Percentiles rank a stretch among this genome's conserved stretches.
Evolutionary conservation across 2,329 filamentous ascomycete species (phyloP).

Genomic region (Fusarium beomiforme): DNA sequence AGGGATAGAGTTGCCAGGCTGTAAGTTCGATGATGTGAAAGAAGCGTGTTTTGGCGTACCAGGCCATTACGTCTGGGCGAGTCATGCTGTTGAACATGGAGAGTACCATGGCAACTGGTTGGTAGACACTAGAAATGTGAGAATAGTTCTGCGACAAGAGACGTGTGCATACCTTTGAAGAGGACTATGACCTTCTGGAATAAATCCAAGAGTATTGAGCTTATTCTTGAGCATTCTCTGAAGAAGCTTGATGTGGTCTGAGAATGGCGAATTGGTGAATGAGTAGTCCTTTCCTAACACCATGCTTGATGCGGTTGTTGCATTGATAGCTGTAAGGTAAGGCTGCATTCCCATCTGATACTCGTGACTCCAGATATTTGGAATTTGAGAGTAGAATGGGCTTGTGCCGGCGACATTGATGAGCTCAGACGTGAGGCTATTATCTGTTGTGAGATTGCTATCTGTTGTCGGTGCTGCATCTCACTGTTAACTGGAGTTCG

Average conservation of each 20-base stretch:
- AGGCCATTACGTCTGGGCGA: constrained; percentile 48
- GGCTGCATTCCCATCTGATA: constrained; percentile 46
- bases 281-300: constrained; percentile 40
- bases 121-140: constrained; percentile 37
- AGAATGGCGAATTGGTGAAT: constrained; percentile 45
- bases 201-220: constrained; percentile 24
- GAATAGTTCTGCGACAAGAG: rapidly evolving
- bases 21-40: constrained; percentile 49
- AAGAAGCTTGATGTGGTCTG: constrained; percentile 44
- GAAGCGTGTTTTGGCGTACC: constrained; percentile 54
- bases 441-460: rapidly evolving
- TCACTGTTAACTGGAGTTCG: rapidly evolving
- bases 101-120: constrained; percentile 45
- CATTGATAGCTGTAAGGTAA: constrained; percentile 39
- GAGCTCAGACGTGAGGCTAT: background rate
- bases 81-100: constrained; percentile 50
- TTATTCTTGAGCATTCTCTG: constrained; percentile 42
- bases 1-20: constrained; percentile 47
- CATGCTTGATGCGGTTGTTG: constrained; percentile 32
- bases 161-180: constrained; percentile 16
- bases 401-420: constrained; percentile 17
- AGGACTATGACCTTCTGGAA: constrained; percentile 18
- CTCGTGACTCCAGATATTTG: constrained; percentile 45
- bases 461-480: background rate
- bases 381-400: constrained; percentile 40